Evolutionary conservation across 2,329 filamentous ascomycete genomes (phyloP), one percentile per base, ranked within the genome.

Genomic region (Ophiobolus disseminans): DNA sequence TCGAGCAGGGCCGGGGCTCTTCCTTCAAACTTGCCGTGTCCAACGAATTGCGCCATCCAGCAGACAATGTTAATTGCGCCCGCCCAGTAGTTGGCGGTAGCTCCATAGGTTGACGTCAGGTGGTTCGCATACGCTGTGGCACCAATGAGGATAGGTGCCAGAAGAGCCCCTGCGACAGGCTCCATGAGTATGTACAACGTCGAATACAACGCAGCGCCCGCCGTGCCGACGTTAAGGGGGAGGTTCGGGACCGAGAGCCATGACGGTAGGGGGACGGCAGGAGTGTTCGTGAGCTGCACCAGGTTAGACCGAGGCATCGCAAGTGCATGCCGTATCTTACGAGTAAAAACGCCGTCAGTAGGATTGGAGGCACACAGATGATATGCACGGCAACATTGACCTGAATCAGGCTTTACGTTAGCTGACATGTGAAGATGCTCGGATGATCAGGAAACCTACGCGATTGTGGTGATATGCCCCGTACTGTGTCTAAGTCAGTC

Each of bases 21-120:
- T 16, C 89, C 86, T 75, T 97, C 94, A 62, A 91, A 97, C 40
- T 82, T 85, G 28, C 91, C 92, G 68, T 99, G 94, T 21, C 94
- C 94, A 40, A 97, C 65, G 68, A 99, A 97, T 70, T 99, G 94
- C 40, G 87, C 80, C 46, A 96, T 78, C 94, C 94, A 99, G 52
- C 85, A 87, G 37, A 86, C 77, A 35, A 91, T 70, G 60, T 95
- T 87, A 34, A 91, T 54, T 3, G 78, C 85, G 14, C 88, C 78
- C 30, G 90, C 89, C 75, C 80, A 85, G 64, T 82, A 83, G 64
- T 86, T 86, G 34, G 81, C 84, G 2, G 76, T 78, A 53, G 75
- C 74, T 28, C 84, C 84, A 65, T 87, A 82, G 21, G 84, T 82
- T 17, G 82, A 78, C 14, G 89, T 84, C 40, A 94, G 78, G 62